phyloP scores from a whole-genome alignment of 1,284 basidiomycete genomes.

The Abortiporus biennis region DNA sequence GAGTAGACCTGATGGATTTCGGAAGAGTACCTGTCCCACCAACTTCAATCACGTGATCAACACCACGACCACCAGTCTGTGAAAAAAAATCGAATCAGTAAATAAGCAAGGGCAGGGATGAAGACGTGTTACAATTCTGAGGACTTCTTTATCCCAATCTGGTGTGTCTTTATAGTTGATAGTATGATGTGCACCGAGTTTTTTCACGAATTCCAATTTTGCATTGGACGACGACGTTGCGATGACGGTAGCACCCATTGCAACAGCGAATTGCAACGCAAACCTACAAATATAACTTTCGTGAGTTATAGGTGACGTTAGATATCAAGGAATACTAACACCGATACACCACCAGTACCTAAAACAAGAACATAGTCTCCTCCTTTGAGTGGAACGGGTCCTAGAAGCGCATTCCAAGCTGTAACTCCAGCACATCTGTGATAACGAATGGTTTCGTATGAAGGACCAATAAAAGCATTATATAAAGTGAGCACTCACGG shows the following conservation, averaged over 20 bases:
- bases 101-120: too few species aligned
- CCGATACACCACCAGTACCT: conserved; percentile 33
- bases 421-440: conserved; percentile 27
- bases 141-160: conserved; percentile 32
- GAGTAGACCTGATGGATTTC: conserved; percentile 28
- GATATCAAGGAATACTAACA: conserved; percentile 12
- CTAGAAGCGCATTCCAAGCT: conserved; percentile 32
- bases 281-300: too few species aligned
- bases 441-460: neutral
- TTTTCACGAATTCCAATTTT: conserved; percentile 26
- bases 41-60: conserved; percentile 34
- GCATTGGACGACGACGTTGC: conserved; percentile 34
- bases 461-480: too few species aligned
- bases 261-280: conserved; percentile 30
- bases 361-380: conserved; percentile 26
- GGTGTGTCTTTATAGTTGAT: conserved; percentile 31
- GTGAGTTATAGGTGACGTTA: too few species aligned
- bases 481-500: conserved; percentile 13
- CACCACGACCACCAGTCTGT: conserved; percentile 29
- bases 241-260: conserved; percentile 31
- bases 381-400: conserved; percentile 22
- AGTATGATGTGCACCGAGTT: conserved; percentile 24
- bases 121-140: conserved; percentile 12
- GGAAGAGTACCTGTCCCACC: conserved; percentile 34
- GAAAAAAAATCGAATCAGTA: too few species aligned